Evolutionary conservation across 1,284 basidiomycete species (phyloP), one percentile per base, ranked within the genome.

Genomic region (Ganoderma boninense): DNA sequence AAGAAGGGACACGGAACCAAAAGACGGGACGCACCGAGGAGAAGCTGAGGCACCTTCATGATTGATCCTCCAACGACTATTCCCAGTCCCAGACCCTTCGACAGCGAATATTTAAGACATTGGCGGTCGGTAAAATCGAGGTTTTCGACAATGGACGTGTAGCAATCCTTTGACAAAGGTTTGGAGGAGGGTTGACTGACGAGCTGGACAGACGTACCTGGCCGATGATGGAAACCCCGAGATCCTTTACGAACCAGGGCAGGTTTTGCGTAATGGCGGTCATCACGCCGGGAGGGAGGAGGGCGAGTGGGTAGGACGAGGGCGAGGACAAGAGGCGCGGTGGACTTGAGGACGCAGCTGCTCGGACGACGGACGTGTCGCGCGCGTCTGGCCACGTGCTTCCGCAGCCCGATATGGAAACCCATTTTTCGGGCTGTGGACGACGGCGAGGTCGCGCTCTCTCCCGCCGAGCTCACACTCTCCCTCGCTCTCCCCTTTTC

Each of bases 61-160:
- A 99, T 95, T 35, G 93, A 92, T 1, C 97, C 97, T 64, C 97
- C 97, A 1, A 95, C 84, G 54, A 99, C 96, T 72, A 99, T 97
- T 0, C 94, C 97, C 38, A 99, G 84, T 0, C 97, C 97, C 10
- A 99, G 85, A 0, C 91, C 95, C 79, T 99, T 99, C 2, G 97
- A 98, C 66, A 98, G 82, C 2, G 95, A 90, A 80, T 96, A 95
- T 80, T 96, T 96, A 79, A 99, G 85, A 80, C 97, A 99, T 71
- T 92, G 86, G 10, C 90, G 84, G 79, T 97, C 92, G n/a, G 82
- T 83, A n/a, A 98, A 77, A 81, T 98, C 84, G 70, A 97, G 89
- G 81, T 99, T 90, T 84, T 96, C 95, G 54, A 99, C 89, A 20
- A 99, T 89, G 65, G 93, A 92, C 35, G 88, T 88, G 85, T 98